A percentile compares a stretch with the other conserved stretches of the same genome.
Evolutionary conservation across 108 stramenopile genomes (phyloP).

Genomic region (Pseudonitzschia pungens): DNA sequence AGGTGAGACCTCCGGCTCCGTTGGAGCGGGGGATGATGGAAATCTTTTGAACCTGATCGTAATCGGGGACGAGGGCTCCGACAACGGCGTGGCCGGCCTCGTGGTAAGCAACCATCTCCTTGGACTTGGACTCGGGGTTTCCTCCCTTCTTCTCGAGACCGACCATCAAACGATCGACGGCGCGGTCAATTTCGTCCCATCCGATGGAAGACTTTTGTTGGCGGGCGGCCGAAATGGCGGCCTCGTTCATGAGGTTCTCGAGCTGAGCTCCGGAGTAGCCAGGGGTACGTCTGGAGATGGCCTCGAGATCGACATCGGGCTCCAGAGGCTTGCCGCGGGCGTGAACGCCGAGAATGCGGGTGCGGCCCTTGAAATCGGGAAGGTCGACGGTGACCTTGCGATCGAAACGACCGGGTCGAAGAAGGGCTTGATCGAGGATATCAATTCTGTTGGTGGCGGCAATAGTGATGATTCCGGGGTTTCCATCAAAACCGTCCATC

Average conservation of each 20-base stretch:
- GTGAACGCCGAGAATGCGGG: slow-evolving; percentile 91
- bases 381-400: slow-evolving; percentile 94
- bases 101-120: slow-evolving; percentile 92
- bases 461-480: slow-evolving; percentile 93
- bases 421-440: slow-evolving; percentile 91
- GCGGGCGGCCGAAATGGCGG: slow-evolving; percentile 91
- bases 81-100: slow-evolving; percentile 94
- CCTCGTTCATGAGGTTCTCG: slow-evolving; percentile 97
- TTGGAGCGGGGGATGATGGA: slow-evolving; percentile 93
- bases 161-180: slow-evolving; percentile 96
- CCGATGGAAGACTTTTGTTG: slow-evolving; percentile 77
- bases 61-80: slow-evolving; percentile 86
- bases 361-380: slow-evolving; percentile 92
- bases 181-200: slow-evolving; percentile 93
- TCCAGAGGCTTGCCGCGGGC: slow-evolving; percentile 91
- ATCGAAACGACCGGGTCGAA: slow-evolving; percentile 99
- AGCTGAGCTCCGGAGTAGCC: slow-evolving; percentile 97
- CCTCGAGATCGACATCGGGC: slow-evolving; percentile 89
- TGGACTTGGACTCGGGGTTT: slow-evolving; percentile 64
- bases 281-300: slow-evolving; percentile 91
- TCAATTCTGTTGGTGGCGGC: slow-evolving; percentile 98
- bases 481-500: slow-evolving; percentile 97
- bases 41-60: slow-evolving; percentile 97
- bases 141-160: slow-evolving; percentile 94
- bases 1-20: slow-evolving; percentile 92